Evolutionary conservation across 495 filamentous ascomycete species (phyloP).

Genomic region (Cercophora sp.): DNA sequence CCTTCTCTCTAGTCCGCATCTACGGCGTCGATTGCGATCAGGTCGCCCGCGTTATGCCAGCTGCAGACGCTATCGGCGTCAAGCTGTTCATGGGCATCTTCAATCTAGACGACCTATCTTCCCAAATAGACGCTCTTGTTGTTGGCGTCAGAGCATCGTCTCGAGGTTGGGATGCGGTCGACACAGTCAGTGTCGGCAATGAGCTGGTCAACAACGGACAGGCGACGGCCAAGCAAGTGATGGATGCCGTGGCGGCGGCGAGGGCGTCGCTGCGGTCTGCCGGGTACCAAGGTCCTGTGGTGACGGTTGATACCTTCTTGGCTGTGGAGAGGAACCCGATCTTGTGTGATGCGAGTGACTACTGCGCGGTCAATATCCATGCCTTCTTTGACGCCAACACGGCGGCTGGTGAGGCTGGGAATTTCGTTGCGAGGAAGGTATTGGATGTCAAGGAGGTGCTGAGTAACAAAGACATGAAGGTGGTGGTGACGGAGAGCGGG

Average conservation of each 20-base stretch:
- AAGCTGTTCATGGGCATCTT: conserved; percentile 73
- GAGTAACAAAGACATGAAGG: conserved; percentile 28
- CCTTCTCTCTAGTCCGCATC: conserved; percentile 62
- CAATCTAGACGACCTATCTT: conserved; percentile 53
- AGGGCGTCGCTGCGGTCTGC: conserved; percentile 52
- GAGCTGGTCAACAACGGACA: conserved; percentile 66
- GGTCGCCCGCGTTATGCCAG: conserved; percentile 53
- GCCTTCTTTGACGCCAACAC: conserved; percentile 73
- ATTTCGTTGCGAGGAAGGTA: conserved; percentile 58
- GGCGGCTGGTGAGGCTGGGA: conserved; percentile 54
- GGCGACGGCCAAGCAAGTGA: conserved; percentile 49
- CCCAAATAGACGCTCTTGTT: conserved; percentile 53
- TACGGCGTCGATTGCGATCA: conserved; percentile 82
- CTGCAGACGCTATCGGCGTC: conserved; percentile 54
- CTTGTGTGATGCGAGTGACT: conserved; percentile 70
- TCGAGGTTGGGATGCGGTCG: conserved; percentile 45
- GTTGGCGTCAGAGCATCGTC: conserved; percentile 29
- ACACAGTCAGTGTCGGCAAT: conserved; percentile 75
- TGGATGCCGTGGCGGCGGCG: conserved; percentile 52
- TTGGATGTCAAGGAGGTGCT: conserved; percentile 33
- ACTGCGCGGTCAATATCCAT: conserved; percentile 77
- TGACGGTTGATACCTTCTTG: conserved; percentile 74
- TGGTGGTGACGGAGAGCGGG: conserved; percentile 68
- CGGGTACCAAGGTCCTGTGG: conserved; percentile 71
- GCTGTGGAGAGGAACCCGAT: conserved; percentile 60